Conservation (phyloP, 2,329 filamentous ascomycete genomes). For the Penicillium concentricum region DNA sequence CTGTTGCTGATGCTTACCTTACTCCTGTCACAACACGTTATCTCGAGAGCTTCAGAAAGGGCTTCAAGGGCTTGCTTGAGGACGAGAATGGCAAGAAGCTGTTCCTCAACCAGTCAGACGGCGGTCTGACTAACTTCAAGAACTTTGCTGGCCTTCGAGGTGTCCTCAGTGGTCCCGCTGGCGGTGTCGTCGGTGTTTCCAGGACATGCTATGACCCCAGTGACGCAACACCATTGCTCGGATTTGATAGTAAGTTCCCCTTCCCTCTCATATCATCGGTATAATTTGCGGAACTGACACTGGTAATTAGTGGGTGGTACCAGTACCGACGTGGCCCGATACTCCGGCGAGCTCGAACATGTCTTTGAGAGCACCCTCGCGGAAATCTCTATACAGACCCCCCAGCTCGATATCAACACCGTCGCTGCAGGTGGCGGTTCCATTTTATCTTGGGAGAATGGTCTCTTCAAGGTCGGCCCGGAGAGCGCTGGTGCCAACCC, state of each 20-base stretch:
- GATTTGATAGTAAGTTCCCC: slow-evolving; percentile 1
- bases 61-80: slow-evolving; percentile 72
- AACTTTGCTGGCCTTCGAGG: slow-evolving; percentile 61
- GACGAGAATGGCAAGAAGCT: neutral
- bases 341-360: slow-evolving; percentile 82
- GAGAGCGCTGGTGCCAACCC: slow-evolving; percentile 88
- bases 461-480: slow-evolving; percentile 84
- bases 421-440: slow-evolving; percentile 78
- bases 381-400: slow-evolving; percentile 71
- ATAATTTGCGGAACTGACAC: too few relatives aligned
- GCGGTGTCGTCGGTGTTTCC: slow-evolving; percentile 88
- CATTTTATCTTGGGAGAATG: slow-evolving; percentile 77
- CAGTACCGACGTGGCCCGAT: slow-evolving; percentile 81
- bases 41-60: slow-evolving; percentile 37
- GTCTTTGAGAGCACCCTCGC: slow-evolving; percentile 91
- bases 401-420: slow-evolving; percentile 90
- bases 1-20: slow-evolving; percentile 70
- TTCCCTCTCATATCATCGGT: too few relatives aligned
- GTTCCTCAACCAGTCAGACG: slow-evolving; percentile 76
- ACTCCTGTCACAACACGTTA: too few relatives aligned
- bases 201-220: slow-evolving; percentile 81
- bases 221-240: slow-evolving; percentile 43
- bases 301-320: slow-evolving; percentile 68
- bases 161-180: slow-evolving; percentile 84
- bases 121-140: slow-evolving; percentile 36